Percentiles rank a stretch among this genome's conserved stretches.
Conservation (phyloP, 352 stramenopile genomes). For the Globisporangium barbulae region DNA sequence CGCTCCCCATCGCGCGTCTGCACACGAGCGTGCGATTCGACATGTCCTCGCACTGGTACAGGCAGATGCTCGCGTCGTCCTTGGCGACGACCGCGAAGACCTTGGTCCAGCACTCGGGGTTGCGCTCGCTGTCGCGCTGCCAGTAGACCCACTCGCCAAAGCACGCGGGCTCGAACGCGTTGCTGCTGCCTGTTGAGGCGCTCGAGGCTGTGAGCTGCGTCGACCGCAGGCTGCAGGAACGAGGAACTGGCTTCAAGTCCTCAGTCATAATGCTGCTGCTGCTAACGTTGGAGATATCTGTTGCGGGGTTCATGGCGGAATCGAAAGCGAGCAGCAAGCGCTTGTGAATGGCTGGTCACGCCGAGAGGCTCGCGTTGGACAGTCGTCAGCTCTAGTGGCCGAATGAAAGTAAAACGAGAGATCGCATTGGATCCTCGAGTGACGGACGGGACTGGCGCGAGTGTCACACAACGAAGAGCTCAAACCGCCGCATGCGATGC, state of each 20-base stretch:
- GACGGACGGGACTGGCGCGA: no score
- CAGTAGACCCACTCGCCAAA: conserved; percentile 47
- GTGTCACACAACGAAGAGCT: no score
- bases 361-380: conserved; percentile 1
- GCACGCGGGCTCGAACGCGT: conserved; percentile 9
- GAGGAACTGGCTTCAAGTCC: not conserved
- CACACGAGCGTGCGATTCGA: conserved; percentile 9
- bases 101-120: conserved; percentile 42
- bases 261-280: not conserved
- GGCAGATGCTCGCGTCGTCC: conserved; percentile 26
- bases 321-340: not conserved
- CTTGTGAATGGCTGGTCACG: not conserved
- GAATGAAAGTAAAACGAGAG: no score
- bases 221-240: conserved; percentile 7
- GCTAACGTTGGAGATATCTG: no score
- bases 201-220: conserved; percentile 3
- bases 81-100: conserved; percentile 45
- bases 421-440: not conserved
- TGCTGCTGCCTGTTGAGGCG: not conserved
- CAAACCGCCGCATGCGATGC: no score
- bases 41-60: conserved; percentile 42
- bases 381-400: no score
- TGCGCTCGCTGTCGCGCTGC: conserved; percentile 29
- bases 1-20: conserved; percentile 2
- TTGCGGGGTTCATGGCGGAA: not conserved